A percentile compares a stretch with the other conserved stretches of the same genome.
Conservation (phyloP, 1,284 basidiomycete species). For the Ceratobasidium sp. region DNA sequence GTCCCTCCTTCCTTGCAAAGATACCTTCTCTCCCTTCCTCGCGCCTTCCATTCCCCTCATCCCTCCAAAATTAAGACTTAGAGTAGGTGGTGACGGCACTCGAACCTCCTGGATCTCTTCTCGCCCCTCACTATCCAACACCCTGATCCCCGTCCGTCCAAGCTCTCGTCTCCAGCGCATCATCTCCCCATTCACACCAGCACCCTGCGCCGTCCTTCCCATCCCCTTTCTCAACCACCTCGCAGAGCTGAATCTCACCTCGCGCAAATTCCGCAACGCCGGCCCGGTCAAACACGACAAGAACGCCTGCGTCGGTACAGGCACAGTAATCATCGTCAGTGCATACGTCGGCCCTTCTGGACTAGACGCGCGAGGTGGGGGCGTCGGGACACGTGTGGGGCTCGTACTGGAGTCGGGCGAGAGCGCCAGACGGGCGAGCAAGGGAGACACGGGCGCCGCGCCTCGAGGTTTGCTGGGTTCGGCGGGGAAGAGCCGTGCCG, state of each 20-base stretch:
- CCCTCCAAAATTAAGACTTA: background rate
- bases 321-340: slow-evolving; percentile 74
- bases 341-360: slow-evolving; percentile 54
- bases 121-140: slow-evolving; percentile 67
- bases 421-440: slow-evolving; percentile 53
- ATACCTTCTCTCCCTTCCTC: background rate
- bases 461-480: slow-evolving; percentile 24
- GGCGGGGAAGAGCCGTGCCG: slow-evolving; percentile 51
- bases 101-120: slow-evolving; percentile 36
- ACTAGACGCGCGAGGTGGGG: slow-evolving; percentile 50
- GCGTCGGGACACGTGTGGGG: slow-evolving; percentile 52
- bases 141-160: slow-evolving; percentile 63
- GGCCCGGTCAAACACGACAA: slow-evolving; percentile 66
- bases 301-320: slow-evolving; percentile 69
- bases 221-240: slow-evolving; percentile 73
- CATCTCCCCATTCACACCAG: slow-evolving; percentile 82
- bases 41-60: background rate
- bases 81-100: background rate
- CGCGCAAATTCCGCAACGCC: slow-evolving; percentile 66
- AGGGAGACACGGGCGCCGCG: slow-evolving; percentile 52
- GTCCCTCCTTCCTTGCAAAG: background rate
- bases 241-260: slow-evolving; percentile 60
- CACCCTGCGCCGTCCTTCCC: slow-evolving; percentile 68
- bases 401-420: slow-evolving; percentile 49
- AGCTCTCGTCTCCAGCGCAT: slow-evolving; percentile 72